Conservation (phyloP, 192 early-diverging fungal species). For the Linnemannia hyalina region DNA sequence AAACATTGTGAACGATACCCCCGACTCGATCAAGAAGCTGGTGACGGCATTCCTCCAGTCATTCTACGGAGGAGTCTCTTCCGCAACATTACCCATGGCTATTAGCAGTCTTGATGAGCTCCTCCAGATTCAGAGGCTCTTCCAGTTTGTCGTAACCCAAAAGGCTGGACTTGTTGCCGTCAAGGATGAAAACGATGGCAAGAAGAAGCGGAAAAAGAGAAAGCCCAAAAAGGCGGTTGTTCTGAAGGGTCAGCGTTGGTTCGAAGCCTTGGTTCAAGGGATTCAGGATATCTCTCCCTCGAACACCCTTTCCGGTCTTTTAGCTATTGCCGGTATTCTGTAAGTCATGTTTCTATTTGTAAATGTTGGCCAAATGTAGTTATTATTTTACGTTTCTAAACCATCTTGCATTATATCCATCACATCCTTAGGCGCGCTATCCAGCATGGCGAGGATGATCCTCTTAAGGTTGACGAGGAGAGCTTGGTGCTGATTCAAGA, state of each 20-base stretch:
- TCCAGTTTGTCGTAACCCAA: conserved; percentile 48
- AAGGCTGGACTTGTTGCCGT: conserved; percentile 28
- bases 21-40: conserved; percentile 26
- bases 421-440: conserved; percentile 27
- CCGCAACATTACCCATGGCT: background rate
- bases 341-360: conserved; percentile 9
- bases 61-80: conserved; percentile 23
- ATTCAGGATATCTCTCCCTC: conserved; percentile 18
- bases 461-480: conserved; percentile 35
- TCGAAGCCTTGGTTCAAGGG: conserved; percentile 34
- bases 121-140: conserved; percentile 42
- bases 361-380: background rate
- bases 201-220: conserved; percentile 32
- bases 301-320: conserved; percentile 16
- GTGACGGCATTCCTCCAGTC: conserved; percentile 25
- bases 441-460: conserved; percentile 49
- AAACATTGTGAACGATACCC: conserved; percentile 10
- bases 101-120: conserved; percentile 29
- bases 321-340: conserved; percentile 45
- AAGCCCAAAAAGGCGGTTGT: conserved; percentile 27
- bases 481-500: conserved; percentile 46
- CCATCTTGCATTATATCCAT: background rate
- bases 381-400: background rate
- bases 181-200: conserved; percentile 23
- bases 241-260: conserved; percentile 31